A percentile compares a stretch with the other conserved stretches of the same genome.
Evolutionary conservation across 139 green algal genomes (phyloP).

Genomic region (Astrephomene gubernaculifera): DNA sequence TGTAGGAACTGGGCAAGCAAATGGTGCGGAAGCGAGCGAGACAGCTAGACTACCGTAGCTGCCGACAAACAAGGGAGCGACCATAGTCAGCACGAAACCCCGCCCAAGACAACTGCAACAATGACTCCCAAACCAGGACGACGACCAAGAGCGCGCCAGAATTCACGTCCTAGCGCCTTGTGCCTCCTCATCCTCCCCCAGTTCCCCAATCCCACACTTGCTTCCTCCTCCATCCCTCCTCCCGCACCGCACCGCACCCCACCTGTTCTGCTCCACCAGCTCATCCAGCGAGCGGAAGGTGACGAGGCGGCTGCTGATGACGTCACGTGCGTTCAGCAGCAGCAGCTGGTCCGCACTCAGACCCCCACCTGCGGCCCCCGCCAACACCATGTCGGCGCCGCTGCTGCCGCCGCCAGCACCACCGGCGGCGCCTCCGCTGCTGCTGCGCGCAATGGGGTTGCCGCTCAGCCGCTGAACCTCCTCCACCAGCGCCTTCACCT

Average conservation of each 20-base stretch:
- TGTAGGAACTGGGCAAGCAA: no score
- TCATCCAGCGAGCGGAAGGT: conserved; percentile 52
- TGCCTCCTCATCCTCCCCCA: no score
- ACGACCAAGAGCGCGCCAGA: no score
- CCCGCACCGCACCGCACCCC: neutral
- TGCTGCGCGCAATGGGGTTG: conserved; percentile 33
- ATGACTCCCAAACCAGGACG: no score
- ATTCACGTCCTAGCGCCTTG: no score
- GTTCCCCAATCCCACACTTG: neutral
- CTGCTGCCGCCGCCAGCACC: neutral
- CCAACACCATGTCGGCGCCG: neutral
- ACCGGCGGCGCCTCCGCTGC: conserved; percentile 7
- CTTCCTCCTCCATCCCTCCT: neutral
- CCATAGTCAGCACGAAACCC: no score
- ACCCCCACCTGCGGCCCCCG: neutral
- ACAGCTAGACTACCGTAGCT: no score
- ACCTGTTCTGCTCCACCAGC: conserved; percentile 63
- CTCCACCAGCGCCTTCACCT: conserved; percentile 48
- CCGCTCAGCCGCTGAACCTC: conserved; percentile 50
- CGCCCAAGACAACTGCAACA: no score
- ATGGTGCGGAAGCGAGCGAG: no score
- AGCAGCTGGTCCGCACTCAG: conserved; percentile 43
- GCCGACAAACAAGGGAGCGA: no score
- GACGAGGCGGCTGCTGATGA: conserved; percentile 50
- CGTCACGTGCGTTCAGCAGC: conserved; percentile 36